Conservation (phyloP, 2,329 filamentous ascomycete species). For the Macrophomina tecta region DNA sequence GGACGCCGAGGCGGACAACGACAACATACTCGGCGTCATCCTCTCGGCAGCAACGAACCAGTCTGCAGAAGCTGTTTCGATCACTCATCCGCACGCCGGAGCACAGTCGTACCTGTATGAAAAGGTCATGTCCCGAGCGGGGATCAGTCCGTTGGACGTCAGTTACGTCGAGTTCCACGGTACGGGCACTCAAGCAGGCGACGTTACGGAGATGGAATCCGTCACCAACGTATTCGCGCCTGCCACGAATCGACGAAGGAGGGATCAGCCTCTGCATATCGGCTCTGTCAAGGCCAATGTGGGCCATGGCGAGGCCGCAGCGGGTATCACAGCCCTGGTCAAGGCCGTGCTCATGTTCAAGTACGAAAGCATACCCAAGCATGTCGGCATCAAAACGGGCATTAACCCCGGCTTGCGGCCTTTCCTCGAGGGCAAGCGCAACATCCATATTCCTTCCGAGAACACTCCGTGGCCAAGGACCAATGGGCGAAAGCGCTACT, state of each 20-base stretch:
- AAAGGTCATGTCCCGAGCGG: slow-evolving; percentile 38
- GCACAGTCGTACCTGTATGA: slow-evolving; percentile 32
- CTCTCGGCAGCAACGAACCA: slow-evolving; percentile 50
- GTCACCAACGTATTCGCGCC: slow-evolving; percentile 35
- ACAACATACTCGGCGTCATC: slow-evolving; percentile 43
- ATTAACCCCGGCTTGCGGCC: slow-evolving; percentile 67
- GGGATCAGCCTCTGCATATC: slow-evolving; percentile 34
- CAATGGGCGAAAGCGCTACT: slow-evolving; percentile 30
- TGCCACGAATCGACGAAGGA: too few relatives aligned
- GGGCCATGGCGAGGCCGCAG: slow-evolving; percentile 45
- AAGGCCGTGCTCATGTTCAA: slow-evolving; percentile 45
- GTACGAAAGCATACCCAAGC: slow-evolving; percentile 57
- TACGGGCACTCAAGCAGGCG: slow-evolving; percentile 40
- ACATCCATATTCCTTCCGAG: slow-evolving; percentile 64
- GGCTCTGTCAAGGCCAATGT: slow-evolving; percentile 43
- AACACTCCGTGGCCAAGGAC: slow-evolving; percentile 45
- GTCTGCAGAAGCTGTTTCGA: slow-evolving; percentile 40
- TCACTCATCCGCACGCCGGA: slow-evolving; percentile 36
- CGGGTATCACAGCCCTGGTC: slow-evolving; percentile 41
- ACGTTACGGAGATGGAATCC: slow-evolving; percentile 33
- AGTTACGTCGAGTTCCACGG: slow-evolving; percentile 42
- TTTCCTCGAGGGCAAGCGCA: slow-evolving; percentile 60
- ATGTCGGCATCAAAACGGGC: slow-evolving; percentile 69
- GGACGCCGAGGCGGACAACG: slow-evolving; percentile 43
- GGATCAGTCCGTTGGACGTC: slow-evolving; percentile 42